A percentile compares a stretch with the other conserved stretches of the same genome.
phyloP scores from a whole-genome alignment of 306 rosid species.

The Lupinus albus region DNA sequence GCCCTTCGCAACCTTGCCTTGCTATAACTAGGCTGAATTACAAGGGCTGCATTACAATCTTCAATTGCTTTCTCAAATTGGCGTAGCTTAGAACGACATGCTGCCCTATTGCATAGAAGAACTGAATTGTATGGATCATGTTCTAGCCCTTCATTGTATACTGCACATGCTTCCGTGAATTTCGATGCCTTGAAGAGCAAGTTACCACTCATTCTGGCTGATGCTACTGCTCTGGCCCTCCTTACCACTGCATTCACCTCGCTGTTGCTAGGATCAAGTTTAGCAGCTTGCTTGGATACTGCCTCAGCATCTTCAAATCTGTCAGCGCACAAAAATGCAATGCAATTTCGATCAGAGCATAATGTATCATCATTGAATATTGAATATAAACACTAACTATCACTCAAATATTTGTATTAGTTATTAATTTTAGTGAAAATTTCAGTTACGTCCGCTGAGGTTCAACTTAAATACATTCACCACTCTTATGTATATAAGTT shows the following conservation, averaged over 20 bases:
- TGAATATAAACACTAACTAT: neutral
- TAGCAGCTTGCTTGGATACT: constrained; percentile 65
- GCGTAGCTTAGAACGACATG: constrained; percentile 85
- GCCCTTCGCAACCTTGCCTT: constrained; percentile 93
- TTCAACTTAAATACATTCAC: too few relatives aligned
- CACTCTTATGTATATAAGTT: too few relatives aligned
- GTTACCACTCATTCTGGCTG: constrained; percentile 86
- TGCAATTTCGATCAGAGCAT: constrained; percentile 46
- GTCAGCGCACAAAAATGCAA: constrained; percentile 25
- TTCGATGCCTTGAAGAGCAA: constrained; percentile 82
- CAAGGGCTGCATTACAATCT: constrained; percentile 82
- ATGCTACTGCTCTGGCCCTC: constrained; percentile 61
- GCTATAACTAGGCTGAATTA: constrained; percentile 73
- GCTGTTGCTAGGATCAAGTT: constrained; percentile 63
- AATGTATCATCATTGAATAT: neutral
- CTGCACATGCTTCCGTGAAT: constrained; percentile 66
- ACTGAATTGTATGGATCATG: constrained; percentile 74
- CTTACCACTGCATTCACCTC: constrained; percentile 60
- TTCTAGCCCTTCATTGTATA: constrained; percentile 84
- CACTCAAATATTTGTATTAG: constrained; percentile 13
- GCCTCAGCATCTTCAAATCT: constrained; percentile 86
- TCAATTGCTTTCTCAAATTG: constrained; percentile 93
- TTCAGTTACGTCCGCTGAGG: too few relatives aligned
- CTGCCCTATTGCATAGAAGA: constrained; percentile 87
- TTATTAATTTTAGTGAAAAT: constrained; percentile 1